Conservation (phyloP, 2,329 filamentous ascomycete species). For the Alternaria sp. region DNA sequence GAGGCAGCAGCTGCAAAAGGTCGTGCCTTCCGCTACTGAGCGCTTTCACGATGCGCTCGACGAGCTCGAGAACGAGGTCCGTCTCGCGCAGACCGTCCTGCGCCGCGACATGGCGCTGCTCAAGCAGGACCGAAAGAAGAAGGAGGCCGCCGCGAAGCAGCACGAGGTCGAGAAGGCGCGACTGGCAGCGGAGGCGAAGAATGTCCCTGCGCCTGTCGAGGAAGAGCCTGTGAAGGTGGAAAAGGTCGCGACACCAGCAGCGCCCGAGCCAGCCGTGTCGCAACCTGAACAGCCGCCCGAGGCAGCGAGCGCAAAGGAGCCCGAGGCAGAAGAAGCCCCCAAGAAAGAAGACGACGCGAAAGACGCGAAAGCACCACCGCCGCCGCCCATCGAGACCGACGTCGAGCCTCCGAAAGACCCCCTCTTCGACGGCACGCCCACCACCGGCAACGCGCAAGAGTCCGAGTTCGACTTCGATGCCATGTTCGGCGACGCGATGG, state of each 20-base stretch:
- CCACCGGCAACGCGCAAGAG: conserved; percentile 37
- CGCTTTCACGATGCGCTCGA: conserved; percentile 61
- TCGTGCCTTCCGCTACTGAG: conserved; percentile 50
- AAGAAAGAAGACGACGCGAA: conserved; percentile 21
- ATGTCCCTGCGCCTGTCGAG: conserved; percentile 9
- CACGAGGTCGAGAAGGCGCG: conserved; percentile 41
- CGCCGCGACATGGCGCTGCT: conserved; percentile 47
- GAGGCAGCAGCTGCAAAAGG: conserved; percentile 44
- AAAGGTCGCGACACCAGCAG: conserved; percentile 16
- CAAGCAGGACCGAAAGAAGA: conserved; percentile 43
- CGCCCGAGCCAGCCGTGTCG: conserved; percentile 8
- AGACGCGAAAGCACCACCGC: background rate
- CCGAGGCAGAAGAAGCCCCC: conserved; percentile 12
- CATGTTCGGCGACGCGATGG: conserved; percentile 43
- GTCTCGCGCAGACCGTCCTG: conserved; percentile 42
- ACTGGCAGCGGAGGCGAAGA: conserved; percentile 36
- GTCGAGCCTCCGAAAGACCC: conserved; percentile 29
- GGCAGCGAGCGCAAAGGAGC: conserved; percentile 12
- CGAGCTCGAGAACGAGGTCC: conserved; percentile 55
- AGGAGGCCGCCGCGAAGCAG: conserved; percentile 42
- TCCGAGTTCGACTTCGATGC: conserved; percentile 50
- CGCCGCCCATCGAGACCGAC: conserved; percentile 23
- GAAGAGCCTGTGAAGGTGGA: conserved; percentile 20
- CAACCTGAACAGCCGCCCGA: conserved; percentile 12
- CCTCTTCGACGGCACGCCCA: conserved; percentile 40